phyloP scores from a whole-genome alignment of 495 filamentous ascomycete species.

The Penicillium simplicissimum region DNA sequence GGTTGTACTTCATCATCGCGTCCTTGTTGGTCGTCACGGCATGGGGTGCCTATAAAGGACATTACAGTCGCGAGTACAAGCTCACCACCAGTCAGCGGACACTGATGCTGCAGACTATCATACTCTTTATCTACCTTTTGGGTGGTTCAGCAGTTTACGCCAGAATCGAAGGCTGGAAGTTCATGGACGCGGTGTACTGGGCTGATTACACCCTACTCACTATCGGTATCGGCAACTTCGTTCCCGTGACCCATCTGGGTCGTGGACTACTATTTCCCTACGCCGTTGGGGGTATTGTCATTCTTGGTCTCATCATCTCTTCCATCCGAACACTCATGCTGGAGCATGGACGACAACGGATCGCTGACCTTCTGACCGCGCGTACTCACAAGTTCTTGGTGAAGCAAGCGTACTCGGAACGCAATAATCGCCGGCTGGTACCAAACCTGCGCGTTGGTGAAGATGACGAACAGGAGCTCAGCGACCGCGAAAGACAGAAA shows the following conservation, averaged over 20 bases:
- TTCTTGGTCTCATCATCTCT: constrained; percentile 80
- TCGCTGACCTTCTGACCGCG: constrained; percentile 68
- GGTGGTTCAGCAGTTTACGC: constrained; percentile 71
- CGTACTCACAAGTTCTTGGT: constrained; percentile 62
- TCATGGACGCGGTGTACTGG: constrained; percentile 79
- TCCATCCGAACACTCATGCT: constrained; percentile 79
- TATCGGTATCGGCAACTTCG: constrained; percentile 73
- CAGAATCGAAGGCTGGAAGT: constrained; percentile 74
- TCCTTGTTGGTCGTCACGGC: constrained; percentile 70
- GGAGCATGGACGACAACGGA: constrained; percentile 70
- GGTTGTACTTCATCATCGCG: constrained; percentile 73
- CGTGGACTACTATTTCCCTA: constrained; percentile 75
- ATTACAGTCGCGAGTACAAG: constrained; percentile 69
- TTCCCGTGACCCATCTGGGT: constrained; percentile 61
- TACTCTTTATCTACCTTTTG: constrained; percentile 73
- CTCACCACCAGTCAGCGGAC: constrained; percentile 75
- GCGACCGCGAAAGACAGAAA: constrained; percentile 61
- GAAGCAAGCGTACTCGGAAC: constrained; percentile 25
- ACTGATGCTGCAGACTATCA: constrained; percentile 85
- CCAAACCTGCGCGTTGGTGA: constrained; percentile 15
- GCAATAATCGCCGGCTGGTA: constrained; percentile 15
- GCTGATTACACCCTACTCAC: constrained; percentile 84
- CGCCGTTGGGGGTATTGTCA: constrained; percentile 76
- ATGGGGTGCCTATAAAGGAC: constrained; percentile 60
- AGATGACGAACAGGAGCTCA: constrained; percentile 4